These are phyloP conservation scores for Arabidopsis hybrid DNA, from an alignment of 441 rosid species.

Conservation along the genomic window DNA sequence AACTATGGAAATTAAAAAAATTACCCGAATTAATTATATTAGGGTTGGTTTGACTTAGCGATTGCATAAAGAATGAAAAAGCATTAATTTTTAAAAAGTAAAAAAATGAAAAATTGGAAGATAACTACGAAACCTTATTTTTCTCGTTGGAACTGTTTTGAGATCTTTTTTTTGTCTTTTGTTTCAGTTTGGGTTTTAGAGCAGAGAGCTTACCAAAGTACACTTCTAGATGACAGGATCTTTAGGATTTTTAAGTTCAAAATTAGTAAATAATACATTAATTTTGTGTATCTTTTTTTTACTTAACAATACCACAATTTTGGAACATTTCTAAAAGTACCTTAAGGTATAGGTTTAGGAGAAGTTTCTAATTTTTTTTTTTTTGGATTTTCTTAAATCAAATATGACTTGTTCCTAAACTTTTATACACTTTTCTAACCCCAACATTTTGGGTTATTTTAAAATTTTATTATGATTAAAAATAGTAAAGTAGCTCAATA, in stretches of 20 bases:
- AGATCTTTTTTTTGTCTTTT: conserved; percentile 20
- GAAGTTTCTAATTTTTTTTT: not conserved
- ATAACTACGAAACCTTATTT: conserved; percentile 38
- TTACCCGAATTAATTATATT: conserved; percentile 9
- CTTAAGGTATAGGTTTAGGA: not conserved
- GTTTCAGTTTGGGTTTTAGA: conserved; percentile 35
- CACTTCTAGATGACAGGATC: conserved; percentile 4
- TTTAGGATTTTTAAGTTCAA: not conserved
- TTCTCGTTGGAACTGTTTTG: conserved; percentile 31
- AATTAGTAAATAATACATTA: not conserved
- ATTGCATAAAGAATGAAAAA: conserved; percentile 15
- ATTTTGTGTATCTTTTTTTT: not conserved
- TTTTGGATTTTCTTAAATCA: not conserved
- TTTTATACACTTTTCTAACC: no score
- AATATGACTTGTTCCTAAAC: not conserved
- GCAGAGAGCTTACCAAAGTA: conserved; percentile 17
- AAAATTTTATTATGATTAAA: no score
- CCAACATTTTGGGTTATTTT: no score
- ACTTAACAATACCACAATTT: not conserved
- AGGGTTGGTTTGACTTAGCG: conserved; percentile 43
- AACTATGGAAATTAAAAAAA: conserved; percentile 47
- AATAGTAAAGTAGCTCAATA: no score
- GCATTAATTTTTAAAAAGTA: not conserved
- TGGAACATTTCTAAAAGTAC: conserved; percentile 2
- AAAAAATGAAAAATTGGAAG: not conserved